Percentiles rank a stretch among this genome's conserved stretches.
Conservation (phyloP, 192 early-diverging fungal genomes). For the Coemansia sp. region DNA sequence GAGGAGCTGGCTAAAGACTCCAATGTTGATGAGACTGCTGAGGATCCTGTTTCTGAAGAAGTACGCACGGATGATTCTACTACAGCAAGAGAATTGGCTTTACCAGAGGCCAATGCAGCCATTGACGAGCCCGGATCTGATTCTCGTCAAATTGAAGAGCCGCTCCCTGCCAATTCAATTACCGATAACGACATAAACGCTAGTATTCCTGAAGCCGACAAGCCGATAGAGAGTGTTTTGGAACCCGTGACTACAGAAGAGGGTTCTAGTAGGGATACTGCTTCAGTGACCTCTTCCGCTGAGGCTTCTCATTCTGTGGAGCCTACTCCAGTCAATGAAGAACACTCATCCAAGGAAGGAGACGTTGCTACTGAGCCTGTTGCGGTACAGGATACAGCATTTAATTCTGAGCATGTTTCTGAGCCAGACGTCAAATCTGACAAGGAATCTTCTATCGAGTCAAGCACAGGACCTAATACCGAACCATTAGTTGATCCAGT, state of each 20-base stretch:
- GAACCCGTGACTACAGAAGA: neutral
- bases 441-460: neutral
- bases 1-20: neutral
- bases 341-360: neutral
- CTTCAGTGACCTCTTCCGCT: too few species aligned
- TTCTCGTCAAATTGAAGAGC: too few species aligned
- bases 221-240: neutral
- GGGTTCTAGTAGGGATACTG: neutral
- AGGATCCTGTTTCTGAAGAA: conserved; percentile 12
- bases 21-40: conserved; percentile 1
- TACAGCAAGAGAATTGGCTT: neutral
- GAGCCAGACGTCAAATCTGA: neutral
- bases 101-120: neutral
- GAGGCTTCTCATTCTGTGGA: neutral
- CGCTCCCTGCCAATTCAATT: too few species aligned
- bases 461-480: too few species aligned
- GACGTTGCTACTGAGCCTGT: neutral
- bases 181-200: neutral
- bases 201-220: neutral
- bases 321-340: neutral
- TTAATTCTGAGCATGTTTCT: neutral
- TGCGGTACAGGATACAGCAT: neutral
- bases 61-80: neutral
- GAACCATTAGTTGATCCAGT: neutral
- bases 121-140: neutral